phyloP scores from a whole-genome alignment of 495 filamentous ascomycete genomes.

The Penicillium soppii region DNA sequence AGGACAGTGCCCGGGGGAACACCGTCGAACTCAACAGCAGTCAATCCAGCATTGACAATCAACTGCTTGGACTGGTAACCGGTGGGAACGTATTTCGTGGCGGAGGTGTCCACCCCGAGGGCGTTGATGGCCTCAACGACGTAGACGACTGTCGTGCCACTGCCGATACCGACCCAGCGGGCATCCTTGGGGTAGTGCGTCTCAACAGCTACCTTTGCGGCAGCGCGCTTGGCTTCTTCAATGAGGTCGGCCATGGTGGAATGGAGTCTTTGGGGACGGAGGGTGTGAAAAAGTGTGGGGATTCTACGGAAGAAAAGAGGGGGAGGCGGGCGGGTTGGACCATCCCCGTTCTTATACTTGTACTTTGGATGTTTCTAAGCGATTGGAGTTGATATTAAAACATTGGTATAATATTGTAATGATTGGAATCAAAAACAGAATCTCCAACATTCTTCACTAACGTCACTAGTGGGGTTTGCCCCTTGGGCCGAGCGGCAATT shows the following conservation, averaged over 20 bases:
- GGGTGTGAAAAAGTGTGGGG: conserved; percentile 4
- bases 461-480: background rate
- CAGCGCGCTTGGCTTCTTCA: conserved; percentile 81
- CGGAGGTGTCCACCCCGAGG: conserved; percentile 55
- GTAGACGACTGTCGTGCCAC: conserved; percentile 89
- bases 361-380: too few relatives aligned
- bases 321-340: conserved; percentile 13
- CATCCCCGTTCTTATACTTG: conserved; percentile 10
- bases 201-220: conserved; percentile 77
- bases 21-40: conserved; percentile 71
- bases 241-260: conserved; percentile 48
- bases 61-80: conserved; percentile 85
- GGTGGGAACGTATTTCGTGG: conserved; percentile 83
- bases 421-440: too few relatives aligned
- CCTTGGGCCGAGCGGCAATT: background rate
- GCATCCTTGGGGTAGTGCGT: conserved; percentile 76
- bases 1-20: conserved; percentile 60
- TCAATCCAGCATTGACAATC: conserved; percentile 73
- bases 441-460: background rate
- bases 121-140: conserved; percentile 91
- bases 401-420: too few relatives aligned
- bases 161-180: conserved; percentile 86
- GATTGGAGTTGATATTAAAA: too few relatives aligned
- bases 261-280: conserved; percentile 22
- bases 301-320: conserved; percentile 9